These are phyloP conservation scores for Kluyveromyces marxianus DNA, from an alignment of 1,139 yeast genomes.

Conservation along the genomic window DNA sequence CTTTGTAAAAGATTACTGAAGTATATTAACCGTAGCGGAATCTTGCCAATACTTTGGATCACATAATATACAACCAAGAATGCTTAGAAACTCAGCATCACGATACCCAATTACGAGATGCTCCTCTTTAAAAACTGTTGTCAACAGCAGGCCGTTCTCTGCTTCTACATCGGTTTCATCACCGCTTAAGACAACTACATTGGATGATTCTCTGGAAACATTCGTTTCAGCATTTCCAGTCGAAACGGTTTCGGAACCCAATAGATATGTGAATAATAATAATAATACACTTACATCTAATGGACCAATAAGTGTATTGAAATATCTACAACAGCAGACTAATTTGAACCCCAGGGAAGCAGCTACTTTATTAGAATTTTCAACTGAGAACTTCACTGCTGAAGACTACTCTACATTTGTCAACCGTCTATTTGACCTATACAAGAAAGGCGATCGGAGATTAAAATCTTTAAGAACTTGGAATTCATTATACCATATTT, in stretches of 20 bases:
- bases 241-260: not conserved
- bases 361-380: not conserved
- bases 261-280: not conserved
- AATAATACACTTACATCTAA: not conserved
- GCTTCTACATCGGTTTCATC: not conserved
- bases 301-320: not conserved
- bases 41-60: too few relatives aligned
- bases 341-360: not conserved
- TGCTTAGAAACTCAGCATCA: not conserved
- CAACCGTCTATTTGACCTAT: slow-evolving; percentile 10
- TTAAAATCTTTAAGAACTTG: not conserved
- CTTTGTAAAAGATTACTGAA: too few relatives aligned
- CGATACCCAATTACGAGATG: not conserved
- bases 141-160: not conserved
- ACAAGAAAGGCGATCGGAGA: slow-evolving; percentile 5
- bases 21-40: too few relatives aligned
- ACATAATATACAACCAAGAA: not conserved
- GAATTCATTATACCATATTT: slow-evolving; percentile 11
- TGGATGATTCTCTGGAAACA: slow-evolving; percentile 1
- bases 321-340: not conserved
- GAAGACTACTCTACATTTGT: slow-evolving; percentile 13
- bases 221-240: not conserved
- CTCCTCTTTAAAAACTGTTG: not conserved
- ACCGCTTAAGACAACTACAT: not conserved
- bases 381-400: slow-evolving; percentile 5